phyloP scores from a whole-genome alignment of 2,329 filamentous ascomycete species.

The Ophiostoma sp. region DNA sequence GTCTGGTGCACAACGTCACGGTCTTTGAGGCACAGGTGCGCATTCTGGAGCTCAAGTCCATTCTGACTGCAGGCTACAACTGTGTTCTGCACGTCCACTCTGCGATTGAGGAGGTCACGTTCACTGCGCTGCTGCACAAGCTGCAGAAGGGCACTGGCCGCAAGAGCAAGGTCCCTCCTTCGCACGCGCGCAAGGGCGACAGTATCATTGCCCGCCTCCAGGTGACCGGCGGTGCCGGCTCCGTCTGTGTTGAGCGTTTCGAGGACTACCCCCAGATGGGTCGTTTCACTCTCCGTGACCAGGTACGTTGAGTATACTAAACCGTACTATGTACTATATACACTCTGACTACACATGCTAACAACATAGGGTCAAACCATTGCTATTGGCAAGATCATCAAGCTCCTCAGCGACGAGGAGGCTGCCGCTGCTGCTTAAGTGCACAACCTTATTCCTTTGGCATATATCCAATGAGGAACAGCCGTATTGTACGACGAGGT shows the following conservation, averaged over 20 bases:
- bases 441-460: background rate
- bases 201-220: conserved; percentile 90
- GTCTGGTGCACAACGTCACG: conserved; percentile 82
- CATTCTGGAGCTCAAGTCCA: conserved; percentile 89
- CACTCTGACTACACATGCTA: conserved; percentile 22
- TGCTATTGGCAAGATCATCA: conserved; percentile 98
- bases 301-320: conserved; percentile 48
- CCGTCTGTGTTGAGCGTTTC: conserved; percentile 88
- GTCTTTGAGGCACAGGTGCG: conserved; percentile 95
- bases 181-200: conserved; percentile 75
- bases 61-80: conserved; percentile 91
- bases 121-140: conserved; percentile 81
- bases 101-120: conserved; percentile 95
- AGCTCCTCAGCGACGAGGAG: conserved; percentile 51
- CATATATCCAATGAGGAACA: background rate
- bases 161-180: conserved; percentile 88
- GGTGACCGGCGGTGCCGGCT: conserved; percentile 75
- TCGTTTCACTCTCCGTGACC: conserved; percentile 82
- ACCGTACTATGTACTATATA: background rate
- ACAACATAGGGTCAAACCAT: conserved; percentile 82
- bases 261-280: conserved; percentile 95
- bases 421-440: conserved; percentile 25
- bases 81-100: conserved; percentile 97
- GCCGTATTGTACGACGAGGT: background rate
- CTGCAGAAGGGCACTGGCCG: conserved; percentile 89